These are phyloP conservation scores for Backusella westeae DNA, from an alignment of 192 early-diverging fungal genomes.

Conservation along the genomic window DNA sequence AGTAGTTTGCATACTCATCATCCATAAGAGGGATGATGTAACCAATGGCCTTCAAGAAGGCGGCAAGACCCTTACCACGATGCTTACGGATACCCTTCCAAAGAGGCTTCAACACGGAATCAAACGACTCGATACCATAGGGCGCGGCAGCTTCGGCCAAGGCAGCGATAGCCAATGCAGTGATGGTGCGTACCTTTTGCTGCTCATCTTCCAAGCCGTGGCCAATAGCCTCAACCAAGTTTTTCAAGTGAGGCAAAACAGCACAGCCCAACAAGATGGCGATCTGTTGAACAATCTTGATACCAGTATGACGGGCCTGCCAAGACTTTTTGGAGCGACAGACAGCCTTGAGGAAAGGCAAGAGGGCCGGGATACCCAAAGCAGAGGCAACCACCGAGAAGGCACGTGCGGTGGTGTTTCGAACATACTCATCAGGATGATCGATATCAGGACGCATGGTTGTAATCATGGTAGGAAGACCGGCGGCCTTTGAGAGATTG, in stretches of 20 bases:
- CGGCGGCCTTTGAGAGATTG: slow-evolving; percentile 96
- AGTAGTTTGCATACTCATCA: slow-evolving; percentile 89
- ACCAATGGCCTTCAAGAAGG: slow-evolving; percentile 98
- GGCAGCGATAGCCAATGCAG: slow-evolving; percentile 91
- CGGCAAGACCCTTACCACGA: slow-evolving; percentile 93
- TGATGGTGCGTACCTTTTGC: slow-evolving; percentile 93
- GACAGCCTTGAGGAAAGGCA: slow-evolving; percentile 96
- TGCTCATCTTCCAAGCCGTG: slow-evolving; percentile 95
- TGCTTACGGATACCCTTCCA: slow-evolving; percentile 94
- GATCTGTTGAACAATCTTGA: slow-evolving; percentile 97
- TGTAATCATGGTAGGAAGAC: slow-evolving; percentile 96
- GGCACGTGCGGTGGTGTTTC: slow-evolving; percentile 96
- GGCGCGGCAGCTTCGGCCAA: slow-evolving; percentile 96
- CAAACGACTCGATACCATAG: slow-evolving; percentile 98
- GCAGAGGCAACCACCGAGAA: slow-evolving; percentile 97
- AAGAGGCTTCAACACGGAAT: slow-evolving; percentile 83
- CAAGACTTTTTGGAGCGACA: slow-evolving; percentile 94
- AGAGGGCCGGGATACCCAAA: slow-evolving; percentile 88
- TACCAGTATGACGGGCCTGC: slow-evolving; percentile 98
- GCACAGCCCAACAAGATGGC: slow-evolving; percentile 94
- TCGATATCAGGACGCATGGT: slow-evolving; percentile 99
- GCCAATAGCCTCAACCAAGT: slow-evolving; percentile 87
- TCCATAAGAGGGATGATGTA: slow-evolving; percentile 99
- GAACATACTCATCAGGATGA: slow-evolving; percentile 95
- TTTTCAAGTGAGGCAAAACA: slow-evolving; percentile 90